Conservation (phyloP, 805 yeast genomes). For the Suhomyces sp. region DNA sequence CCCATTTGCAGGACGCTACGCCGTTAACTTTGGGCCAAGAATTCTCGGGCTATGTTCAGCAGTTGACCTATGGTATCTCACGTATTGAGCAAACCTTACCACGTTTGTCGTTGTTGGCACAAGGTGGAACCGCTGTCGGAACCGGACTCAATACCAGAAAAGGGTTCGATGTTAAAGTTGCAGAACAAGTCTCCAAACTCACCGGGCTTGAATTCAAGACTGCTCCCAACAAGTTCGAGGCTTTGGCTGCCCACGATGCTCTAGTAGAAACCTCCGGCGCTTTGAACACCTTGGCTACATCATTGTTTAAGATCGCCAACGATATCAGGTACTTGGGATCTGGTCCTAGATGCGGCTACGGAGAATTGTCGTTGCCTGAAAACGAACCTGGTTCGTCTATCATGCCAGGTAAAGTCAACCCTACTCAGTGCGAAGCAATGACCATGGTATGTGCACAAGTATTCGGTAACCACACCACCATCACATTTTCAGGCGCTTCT, state of each 20-base stretch:
- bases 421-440: constrained; percentile 40
- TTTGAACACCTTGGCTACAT: constrained; percentile 35
- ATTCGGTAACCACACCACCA: constrained; percentile 38
- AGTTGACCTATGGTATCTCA: constrained; percentile 33
- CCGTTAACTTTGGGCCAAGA: constrained; percentile 42
- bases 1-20: constrained; percentile 41
- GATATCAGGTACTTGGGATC: constrained; percentile 40
- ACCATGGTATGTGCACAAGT: constrained; percentile 41
- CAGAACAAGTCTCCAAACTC: constrained; percentile 30
- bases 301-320: constrained; percentile 39
- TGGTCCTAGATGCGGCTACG: constrained; percentile 42
- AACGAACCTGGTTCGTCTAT: constrained; percentile 43
- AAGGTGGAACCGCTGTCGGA: constrained; percentile 44
- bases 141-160: constrained; percentile 38
- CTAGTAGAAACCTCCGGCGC: constrained; percentile 42
- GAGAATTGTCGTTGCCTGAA: constrained; percentile 38
- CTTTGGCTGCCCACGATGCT: constrained; percentile 41
- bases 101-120: constrained; percentile 33
- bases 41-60: constrained; percentile 39
- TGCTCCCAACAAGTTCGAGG: constrained; percentile 42
- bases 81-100: constrained; percentile 33
- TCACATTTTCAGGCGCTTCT: constrained; percentile 39
- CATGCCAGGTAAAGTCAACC: constrained; percentile 43
- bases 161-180: constrained; percentile 36
- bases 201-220: constrained; percentile 34